These are phyloP conservation scores for Trichoderma sp. DNA, from an alignment of 2,329 filamentous ascomycete species.

Conservation along the genomic window DNA sequence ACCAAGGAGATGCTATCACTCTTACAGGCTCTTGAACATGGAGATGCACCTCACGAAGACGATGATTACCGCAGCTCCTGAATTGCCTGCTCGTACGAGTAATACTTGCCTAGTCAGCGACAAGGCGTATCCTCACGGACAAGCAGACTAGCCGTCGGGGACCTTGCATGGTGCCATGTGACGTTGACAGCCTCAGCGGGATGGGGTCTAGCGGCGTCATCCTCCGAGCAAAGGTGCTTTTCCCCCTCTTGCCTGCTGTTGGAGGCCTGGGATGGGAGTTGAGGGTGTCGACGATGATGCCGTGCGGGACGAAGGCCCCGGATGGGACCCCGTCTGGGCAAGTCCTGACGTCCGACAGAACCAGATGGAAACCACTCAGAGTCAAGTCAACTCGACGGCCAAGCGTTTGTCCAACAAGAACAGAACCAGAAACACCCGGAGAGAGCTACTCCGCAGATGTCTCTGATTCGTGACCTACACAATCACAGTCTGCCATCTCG, in stretches of 20 bases:
- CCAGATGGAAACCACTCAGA: constrained; percentile 4
- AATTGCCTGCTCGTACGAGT: too few species aligned
- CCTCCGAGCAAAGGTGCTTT: background rate
- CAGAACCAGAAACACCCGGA: background rate
- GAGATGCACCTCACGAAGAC: background rate
- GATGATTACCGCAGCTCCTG: too few species aligned
- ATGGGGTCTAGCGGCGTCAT: constrained; percentile 2
- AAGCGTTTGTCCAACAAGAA: too few species aligned
- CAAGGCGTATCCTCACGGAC: background rate
- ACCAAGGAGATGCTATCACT: too few species aligned
- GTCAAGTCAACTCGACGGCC: background rate
- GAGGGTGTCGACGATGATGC: background rate
- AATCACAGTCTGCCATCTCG: constrained; percentile 2
- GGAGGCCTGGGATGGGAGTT: background rate
- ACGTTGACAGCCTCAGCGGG: constrained; percentile 19
- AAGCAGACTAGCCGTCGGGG: constrained; percentile 8
- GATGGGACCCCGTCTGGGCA: background rate
- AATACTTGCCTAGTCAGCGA: background rate
- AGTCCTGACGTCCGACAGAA: background rate
- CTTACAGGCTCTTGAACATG: too few species aligned
- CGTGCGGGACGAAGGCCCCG: background rate
- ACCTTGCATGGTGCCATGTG: constrained; percentile 26
- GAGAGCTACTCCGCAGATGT: background rate
- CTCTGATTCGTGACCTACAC: constrained; percentile 4
- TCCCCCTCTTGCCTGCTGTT: background rate